Conservation (phyloP, 768 basidiomycete genomes). For the Russula sp. region DNA sequence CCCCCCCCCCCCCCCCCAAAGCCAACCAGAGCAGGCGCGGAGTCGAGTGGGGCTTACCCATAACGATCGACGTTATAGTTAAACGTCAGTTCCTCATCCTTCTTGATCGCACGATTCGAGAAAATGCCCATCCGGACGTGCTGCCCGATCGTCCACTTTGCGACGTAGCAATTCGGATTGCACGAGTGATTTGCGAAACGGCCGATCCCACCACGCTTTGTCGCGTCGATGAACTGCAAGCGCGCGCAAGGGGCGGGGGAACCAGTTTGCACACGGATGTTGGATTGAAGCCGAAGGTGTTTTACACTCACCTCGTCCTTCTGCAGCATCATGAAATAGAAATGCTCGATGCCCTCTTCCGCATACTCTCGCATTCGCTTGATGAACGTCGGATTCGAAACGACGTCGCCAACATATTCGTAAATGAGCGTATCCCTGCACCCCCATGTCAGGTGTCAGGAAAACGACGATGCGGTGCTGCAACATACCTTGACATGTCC, state of each 20-base stretch:
- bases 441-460: neutral
- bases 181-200: conserved; percentile 98
- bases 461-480: neutral
- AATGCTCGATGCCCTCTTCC: conserved; percentile 88
- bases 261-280: neutral
- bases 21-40: too few species aligned
- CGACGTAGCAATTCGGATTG: conserved; percentile 94
- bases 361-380: conserved; percentile 94
- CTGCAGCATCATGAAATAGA: conserved; percentile 99
- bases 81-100: conserved; percentile 89
- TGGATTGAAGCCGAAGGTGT: too few species aligned
- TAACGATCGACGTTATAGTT: conserved; percentile 99
- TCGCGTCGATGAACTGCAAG: conserved; percentile 92
- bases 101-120: conserved; percentile 69
- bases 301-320: conserved; percentile 79
- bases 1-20: too few species aligned
- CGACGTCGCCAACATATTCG: conserved; percentile 96
- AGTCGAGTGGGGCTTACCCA: conserved; percentile 71
- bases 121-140: conserved; percentile 97
- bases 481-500: conserved; percentile 54
- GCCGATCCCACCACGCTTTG: conserved; percentile 92
- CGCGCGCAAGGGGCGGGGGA: neutral
- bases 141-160: conserved; percentile 91
- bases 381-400: conserved; percentile 77
- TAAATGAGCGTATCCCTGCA: conserved; percentile 89